Evolutionary conservation across 176 grass and related monocot species (phyloP), one percentile per base, ranked within the genome.

Genomic region (Triticum urartu): DNA sequence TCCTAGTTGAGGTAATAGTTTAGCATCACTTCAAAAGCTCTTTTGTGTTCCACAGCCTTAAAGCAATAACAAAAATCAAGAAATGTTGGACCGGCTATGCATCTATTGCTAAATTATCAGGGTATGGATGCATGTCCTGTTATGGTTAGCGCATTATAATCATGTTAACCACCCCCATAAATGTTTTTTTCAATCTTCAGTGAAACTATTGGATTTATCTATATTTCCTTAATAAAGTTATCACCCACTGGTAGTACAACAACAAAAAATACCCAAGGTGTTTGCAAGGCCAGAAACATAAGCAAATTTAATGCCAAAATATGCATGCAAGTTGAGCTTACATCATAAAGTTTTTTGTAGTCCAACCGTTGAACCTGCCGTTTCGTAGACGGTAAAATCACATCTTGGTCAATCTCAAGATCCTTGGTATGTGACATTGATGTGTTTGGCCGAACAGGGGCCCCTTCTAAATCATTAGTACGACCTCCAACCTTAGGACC

Each of bases 331-430:
- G 76, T 47, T 72, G 61, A 75, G 11, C 84, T 87, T 92, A 98
- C 93, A 90, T 95, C 86, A 87, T 95, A 89, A 32, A 95, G 79
- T 63, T 89, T 98, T 77, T 95, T 89, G 79, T 98, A 94, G 88
- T 94, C 88, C 69, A 91, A 85, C 77, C 43, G 93, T 54, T 92
- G 91, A 79, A 30, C 77, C 21, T 90, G 86, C 28, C 89, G 83
- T 92, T 64, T 98, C 26, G 86, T 78, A 75, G 80, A 79, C 65
- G 77, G 72, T 78, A 77, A 74, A 26, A 83, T 75, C 15, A 84
- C 78, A 71, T 72, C 86, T 28, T 75, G 83, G 25, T 79, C 71
- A 7, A 88, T 82, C 54, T 78, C 87, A 87, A 91, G 64, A 60
- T 89, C 77, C 71, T 78, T 82, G 50, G 50, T 64, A 90, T 11